phyloP scores from a whole-genome alignment of 345 rosid genomes.

The Aquilaria sinensis region DNA sequence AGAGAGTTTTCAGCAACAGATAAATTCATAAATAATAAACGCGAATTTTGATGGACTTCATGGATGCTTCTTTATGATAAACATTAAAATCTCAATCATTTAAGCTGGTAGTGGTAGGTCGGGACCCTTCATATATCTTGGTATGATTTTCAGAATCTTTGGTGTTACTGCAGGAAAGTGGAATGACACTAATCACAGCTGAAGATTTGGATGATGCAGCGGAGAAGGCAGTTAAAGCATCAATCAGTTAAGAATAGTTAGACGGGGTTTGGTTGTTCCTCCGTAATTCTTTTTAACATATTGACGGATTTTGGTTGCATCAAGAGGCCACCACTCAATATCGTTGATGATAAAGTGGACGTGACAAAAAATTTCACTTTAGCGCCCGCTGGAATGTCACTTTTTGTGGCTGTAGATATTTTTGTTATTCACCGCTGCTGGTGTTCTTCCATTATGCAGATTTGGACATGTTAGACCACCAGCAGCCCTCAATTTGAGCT shows the following conservation, averaged over 20 bases:
- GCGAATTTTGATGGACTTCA: not conserved
- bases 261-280: not conserved
- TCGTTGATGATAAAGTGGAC: constrained; percentile 16
- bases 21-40: no score
- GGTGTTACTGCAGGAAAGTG: constrained; percentile 65
- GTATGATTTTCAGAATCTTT: not conserved
- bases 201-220: constrained; percentile 99
- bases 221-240: constrained; percentile 83
- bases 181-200: constrained; percentile 81
- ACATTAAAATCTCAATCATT: no score
- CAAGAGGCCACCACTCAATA: constrained; percentile 3
- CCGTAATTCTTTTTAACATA: not conserved
- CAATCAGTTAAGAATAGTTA: constrained; percentile 23
- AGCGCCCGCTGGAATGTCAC: not conserved
- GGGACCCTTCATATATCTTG: no score
- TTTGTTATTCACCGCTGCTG: not conserved
- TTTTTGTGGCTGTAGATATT: not conserved
- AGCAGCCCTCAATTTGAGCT: no score
- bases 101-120: no score
- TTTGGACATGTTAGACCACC: not conserved
- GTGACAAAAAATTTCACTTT: constrained; percentile 8
- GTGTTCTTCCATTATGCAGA: not conserved
- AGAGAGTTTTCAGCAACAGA: no score
- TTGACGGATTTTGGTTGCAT: constrained; percentile 6
- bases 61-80: no score